A percentile compares a stretch with the other conserved stretches of the same genome.
phyloP scores from a whole-genome alignment of 2,329 filamentous ascomycete species.

The Monosporascus sp. region DNA sequence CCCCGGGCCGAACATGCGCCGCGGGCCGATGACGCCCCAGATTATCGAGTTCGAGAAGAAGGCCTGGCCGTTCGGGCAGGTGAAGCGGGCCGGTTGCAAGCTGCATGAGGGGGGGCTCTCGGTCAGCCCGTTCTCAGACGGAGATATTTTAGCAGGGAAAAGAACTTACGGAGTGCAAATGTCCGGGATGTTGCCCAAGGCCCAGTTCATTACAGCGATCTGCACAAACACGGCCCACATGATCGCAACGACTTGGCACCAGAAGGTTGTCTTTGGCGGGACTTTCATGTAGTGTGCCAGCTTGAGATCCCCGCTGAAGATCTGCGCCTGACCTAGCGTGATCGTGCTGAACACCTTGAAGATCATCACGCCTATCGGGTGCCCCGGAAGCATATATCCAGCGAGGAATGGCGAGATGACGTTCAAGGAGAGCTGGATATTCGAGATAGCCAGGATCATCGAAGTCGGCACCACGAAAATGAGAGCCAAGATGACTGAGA shows the following conservation, averaged over 20 bases:
- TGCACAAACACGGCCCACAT: conserved; percentile 43
- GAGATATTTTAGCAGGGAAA: conserved; percentile 15
- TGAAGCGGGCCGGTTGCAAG: conserved; percentile 36
- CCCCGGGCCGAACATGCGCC: conserved; percentile 48
- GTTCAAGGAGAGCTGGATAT: conserved; percentile 45
- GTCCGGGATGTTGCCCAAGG: conserved; percentile 37
- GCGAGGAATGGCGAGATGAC: conserved; percentile 49
- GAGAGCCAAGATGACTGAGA: conserved; percentile 39
- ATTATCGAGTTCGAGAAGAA: conserved; percentile 49
- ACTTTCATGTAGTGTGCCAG: conserved; percentile 34
- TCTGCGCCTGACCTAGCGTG: conserved; percentile 30
- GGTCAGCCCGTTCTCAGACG: not conserved
- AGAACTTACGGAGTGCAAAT: conserved; percentile 31
- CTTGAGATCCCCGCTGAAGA: conserved; percentile 30
- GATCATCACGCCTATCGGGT: conserved; percentile 49
- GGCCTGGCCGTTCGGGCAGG: conserved; percentile 34
- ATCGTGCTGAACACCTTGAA: conserved; percentile 46
- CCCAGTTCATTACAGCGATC: conserved; percentile 43
- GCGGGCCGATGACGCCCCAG: conserved; percentile 53
- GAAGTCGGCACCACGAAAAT: conserved; percentile 42
- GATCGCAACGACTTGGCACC: conserved; percentile 44
- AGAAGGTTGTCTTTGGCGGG: conserved; percentile 43
- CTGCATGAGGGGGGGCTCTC: conserved; percentile 24
- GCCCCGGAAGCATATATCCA: conserved; percentile 54
- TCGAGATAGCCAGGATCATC: conserved; percentile 45